These are phyloP conservation scores for Solanum etuberosum DNA, from an alignment of 257 asterid genomes.

Conservation along the genomic window DNA sequence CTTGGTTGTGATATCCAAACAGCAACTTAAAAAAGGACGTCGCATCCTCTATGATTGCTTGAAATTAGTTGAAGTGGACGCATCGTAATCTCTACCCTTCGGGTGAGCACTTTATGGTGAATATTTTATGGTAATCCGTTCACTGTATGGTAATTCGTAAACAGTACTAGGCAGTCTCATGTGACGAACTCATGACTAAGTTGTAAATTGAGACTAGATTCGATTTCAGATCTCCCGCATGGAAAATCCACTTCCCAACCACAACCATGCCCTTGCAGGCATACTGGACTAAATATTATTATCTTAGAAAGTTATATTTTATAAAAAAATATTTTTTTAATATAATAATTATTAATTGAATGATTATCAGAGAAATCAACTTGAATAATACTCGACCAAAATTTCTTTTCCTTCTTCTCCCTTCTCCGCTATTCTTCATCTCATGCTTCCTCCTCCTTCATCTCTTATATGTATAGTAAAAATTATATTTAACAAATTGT, in stretches of 20 bases:
- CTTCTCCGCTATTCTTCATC: background rate
- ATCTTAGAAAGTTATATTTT: background rate
- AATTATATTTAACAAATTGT: too few relatives aligned
- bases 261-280: too few relatives aligned
- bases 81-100: rapidly evolving
- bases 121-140: background rate
- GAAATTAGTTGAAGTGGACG: background rate
- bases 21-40: background rate
- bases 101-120: too few relatives aligned
- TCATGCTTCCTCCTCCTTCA: background rate
- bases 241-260: too few relatives aligned
- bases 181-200: rapidly evolving
- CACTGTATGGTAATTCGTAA: too few relatives aligned
- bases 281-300: too few relatives aligned
- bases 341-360: background rate
- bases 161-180: rapidly evolving
- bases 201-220: rapidly evolving
- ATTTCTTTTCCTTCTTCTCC: too few relatives aligned
- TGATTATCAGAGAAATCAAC: background rate
- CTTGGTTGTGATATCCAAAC: background rate
- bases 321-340: background rate
- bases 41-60: background rate
- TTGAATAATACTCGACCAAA: too few relatives aligned
- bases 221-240: too few relatives aligned
- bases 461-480: background rate